phyloP scores from a whole-genome alignment of 352 stramenopile species.

The Pythium rhizo-oryzae region DNA sequence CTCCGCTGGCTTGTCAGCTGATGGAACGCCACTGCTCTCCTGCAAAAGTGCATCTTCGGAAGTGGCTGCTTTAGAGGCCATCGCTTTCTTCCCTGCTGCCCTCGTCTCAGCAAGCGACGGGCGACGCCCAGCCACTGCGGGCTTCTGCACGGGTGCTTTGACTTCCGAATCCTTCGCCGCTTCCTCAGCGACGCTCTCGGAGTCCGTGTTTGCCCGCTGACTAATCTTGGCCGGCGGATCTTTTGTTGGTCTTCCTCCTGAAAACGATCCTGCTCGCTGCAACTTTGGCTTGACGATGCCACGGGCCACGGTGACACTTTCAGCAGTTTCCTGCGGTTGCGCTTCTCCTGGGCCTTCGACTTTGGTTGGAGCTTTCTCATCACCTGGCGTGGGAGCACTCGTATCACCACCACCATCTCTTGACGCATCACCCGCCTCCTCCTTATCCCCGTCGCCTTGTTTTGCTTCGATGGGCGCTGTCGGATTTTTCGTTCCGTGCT shows the following conservation, averaged over 20 bases:
- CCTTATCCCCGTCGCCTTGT: not conserved
- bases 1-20: not conserved
- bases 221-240: not conserved
- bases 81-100: slow-evolving; percentile 19
- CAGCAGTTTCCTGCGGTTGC: not conserved
- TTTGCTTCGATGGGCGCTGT: not conserved
- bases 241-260: slow-evolving; percentile 8
- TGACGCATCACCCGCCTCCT: not conserved
- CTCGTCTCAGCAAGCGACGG: slow-evolving; percentile 23
- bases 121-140: slow-evolving; percentile 1
- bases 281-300: slow-evolving; percentile 2
- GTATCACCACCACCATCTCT: not conserved
- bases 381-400: not conserved
- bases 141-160: not conserved
- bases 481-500: not conserved
- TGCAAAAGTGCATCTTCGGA: not conserved
- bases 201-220: slow-evolving; percentile 10
- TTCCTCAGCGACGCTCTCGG: slow-evolving; percentile 17
- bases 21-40: not conserved
- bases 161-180: not conserved
- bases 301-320: not conserved
- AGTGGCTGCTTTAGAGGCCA: not conserved
- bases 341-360: not conserved
- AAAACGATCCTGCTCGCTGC: slow-evolving; percentile 20
- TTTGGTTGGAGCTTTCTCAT: not conserved